Percentiles rank a stretch among this genome's conserved stretches.
These are phyloP conservation scores for Ceratobasidium theobromae DNA, from an alignment of 1,284 basidiomycete species.

Conservation along the genomic window DNA sequence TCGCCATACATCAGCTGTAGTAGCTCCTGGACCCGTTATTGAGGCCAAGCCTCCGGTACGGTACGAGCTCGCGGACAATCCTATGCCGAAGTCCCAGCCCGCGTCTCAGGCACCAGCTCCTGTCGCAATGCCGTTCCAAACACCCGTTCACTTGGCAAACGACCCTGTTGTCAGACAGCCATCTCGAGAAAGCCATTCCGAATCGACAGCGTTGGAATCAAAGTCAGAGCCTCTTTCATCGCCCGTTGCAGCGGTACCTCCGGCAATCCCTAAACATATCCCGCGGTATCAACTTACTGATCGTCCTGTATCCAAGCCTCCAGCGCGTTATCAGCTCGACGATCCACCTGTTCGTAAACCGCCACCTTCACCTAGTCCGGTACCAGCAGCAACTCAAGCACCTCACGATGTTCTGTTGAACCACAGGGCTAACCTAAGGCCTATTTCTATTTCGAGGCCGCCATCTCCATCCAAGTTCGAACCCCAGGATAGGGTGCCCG, in stretches of 20 bases:
- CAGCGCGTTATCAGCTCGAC: conserved; percentile 3
- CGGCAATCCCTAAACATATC: background rate
- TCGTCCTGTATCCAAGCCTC: conserved; percentile 4
- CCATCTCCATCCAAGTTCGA: background rate
- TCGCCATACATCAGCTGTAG: background rate
- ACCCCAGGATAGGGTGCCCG: background rate
- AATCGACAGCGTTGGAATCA: background rate
- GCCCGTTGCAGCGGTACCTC: background rate
- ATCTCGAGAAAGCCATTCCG: background rate
- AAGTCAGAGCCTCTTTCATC: background rate
- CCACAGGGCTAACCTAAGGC: conserved; percentile 14
- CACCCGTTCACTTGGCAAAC: background rate
- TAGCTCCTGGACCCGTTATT: background rate
- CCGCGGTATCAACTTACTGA: conserved; percentile 15
- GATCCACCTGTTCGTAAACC: background rate
- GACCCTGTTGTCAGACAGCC: background rate
- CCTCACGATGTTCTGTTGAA: background rate
- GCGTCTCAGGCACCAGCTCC: background rate
- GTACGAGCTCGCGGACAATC: background rate
- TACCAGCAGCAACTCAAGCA: background rate
- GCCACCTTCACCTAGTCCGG: background rate
- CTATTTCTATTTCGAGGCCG: conserved; percentile 1
- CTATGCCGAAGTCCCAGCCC: background rate
- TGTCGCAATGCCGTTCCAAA: background rate
- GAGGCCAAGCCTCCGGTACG: background rate